phyloP scores from a whole-genome alignment of 768 basidiomycete species.

The Mycena polygramma region DNA sequence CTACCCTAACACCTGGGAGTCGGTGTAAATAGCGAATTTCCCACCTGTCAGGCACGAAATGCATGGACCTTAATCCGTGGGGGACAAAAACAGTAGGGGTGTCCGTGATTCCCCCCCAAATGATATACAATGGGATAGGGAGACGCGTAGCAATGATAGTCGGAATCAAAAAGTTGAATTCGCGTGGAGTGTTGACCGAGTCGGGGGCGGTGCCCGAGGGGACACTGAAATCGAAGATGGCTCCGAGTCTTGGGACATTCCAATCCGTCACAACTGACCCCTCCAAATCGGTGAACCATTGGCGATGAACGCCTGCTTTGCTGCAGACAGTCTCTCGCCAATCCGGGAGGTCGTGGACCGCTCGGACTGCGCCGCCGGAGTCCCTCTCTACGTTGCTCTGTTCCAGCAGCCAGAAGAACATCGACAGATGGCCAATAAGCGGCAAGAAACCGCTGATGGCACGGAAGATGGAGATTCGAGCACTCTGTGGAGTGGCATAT shows the following conservation, averaged over 20 bases:
- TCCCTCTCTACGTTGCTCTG: no score
- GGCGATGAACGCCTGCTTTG: conserved; percentile 2
- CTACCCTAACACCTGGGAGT: background rate
- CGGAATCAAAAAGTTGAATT: background rate
- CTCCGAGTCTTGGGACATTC: conserved; percentile 12
- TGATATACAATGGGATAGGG: conserved; percentile 1
- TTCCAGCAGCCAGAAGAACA: no score
- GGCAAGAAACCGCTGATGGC: no score
- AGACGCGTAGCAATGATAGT: background rate
- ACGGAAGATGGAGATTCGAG: no score
- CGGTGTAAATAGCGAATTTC: background rate
- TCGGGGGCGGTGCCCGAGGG: no score
- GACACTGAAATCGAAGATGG: conserved; percentile 31
- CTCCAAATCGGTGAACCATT: conserved; percentile 33
- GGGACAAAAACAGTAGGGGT: background rate
- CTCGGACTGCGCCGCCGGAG: no score
- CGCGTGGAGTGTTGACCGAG: background rate
- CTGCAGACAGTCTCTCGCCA: conserved; percentile 26
- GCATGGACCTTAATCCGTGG: background rate
- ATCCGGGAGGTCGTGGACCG: background rate
- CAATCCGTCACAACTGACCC: conserved; percentile 21
- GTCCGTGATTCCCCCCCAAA: background rate
- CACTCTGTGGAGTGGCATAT: no score
- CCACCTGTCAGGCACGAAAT: background rate
- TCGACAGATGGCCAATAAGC: no score